Evolutionary conservation across 2,329 filamentous ascomycete genomes (phyloP).

Genomic region (Intubia oerlemansii): DNA sequence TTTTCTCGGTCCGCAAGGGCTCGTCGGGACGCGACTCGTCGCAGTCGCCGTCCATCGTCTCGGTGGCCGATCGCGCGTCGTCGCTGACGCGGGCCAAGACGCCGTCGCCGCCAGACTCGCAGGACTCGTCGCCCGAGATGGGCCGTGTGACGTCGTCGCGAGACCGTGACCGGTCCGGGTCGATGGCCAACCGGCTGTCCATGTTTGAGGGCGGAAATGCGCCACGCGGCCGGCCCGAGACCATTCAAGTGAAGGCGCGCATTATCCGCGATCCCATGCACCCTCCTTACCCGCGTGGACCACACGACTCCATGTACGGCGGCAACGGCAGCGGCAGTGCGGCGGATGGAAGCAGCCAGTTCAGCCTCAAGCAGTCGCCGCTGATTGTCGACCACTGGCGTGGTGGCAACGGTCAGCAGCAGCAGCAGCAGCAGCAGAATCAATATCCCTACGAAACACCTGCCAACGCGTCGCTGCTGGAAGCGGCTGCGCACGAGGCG

Average conservation of each 20-base stretch:
- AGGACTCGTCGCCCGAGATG: slow-evolving; percentile 25
- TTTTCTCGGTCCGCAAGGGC: slow-evolving; percentile 34
- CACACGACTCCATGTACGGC: slow-evolving; percentile 20
- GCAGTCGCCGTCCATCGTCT: slow-evolving; percentile 22
- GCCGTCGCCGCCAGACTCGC: slow-evolving; percentile 17
- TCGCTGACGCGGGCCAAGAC: slow-evolving; percentile 18
- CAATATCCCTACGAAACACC: too few species aligned
- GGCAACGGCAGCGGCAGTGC: too few species aligned
- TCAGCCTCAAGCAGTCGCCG: slow-evolving; percentile 37
- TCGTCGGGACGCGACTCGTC: slow-evolving; percentile 19
- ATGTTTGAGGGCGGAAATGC: slow-evolving; percentile 28
- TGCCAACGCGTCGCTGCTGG: too few species aligned
- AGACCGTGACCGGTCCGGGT: slow-evolving; percentile 29
- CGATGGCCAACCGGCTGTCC: slow-evolving; percentile 31
- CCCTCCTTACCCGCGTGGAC: slow-evolving; percentile 16
- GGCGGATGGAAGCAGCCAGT: slow-evolving; percentile 21
- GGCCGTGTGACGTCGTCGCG: slow-evolving; percentile 15
- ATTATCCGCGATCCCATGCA: slow-evolving; percentile 48
- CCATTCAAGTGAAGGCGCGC: slow-evolving; percentile 71
- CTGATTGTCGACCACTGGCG: slow-evolving; percentile 37
- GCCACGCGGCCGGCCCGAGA: slow-evolving; percentile 38
- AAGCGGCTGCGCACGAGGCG: too few species aligned
- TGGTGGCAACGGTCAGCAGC: too few species aligned
- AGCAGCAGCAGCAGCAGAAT: too few species aligned
- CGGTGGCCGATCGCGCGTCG: slow-evolving; percentile 21